phyloP scores from a whole-genome alignment of 2,329 filamentous ascomycete genomes.

The Fusarium sp. region DNA sequence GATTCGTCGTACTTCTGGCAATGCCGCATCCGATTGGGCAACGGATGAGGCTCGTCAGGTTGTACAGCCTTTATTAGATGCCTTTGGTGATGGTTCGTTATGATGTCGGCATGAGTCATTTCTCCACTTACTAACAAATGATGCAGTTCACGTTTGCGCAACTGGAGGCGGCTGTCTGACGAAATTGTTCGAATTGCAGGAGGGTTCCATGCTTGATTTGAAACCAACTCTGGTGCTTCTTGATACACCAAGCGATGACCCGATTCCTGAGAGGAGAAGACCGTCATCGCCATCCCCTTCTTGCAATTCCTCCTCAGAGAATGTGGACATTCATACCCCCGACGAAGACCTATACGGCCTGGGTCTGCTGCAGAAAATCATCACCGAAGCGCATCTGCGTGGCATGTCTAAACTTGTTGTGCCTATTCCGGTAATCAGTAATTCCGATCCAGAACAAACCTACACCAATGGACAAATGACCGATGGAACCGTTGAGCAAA shows the following conservation, averaged over 20 bases:
- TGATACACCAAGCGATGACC: slow-evolving; percentile 66
- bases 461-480: slow-evolving; percentile 51
- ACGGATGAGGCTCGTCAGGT: slow-evolving; percentile 59
- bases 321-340: slow-evolving; percentile 56
- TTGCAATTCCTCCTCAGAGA: slow-evolving; percentile 51
- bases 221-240: slow-evolving; percentile 69
- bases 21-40: slow-evolving; percentile 47
- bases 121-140: slow-evolving; percentile 38
- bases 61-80: slow-evolving; percentile 62
- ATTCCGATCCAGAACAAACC: slow-evolving; percentile 48
- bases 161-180: slow-evolving; percentile 65
- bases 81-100: slow-evolving; percentile 65
- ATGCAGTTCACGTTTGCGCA: slow-evolving; percentile 65
- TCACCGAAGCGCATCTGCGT: slow-evolving; percentile 68
- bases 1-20: slow-evolving; percentile 49
- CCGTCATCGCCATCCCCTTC: slow-evolving; percentile 61
- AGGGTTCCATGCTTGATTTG: slow-evolving; percentile 63
- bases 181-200: slow-evolving; percentile 65
- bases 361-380: slow-evolving; percentile 65
- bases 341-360: slow-evolving; percentile 67
- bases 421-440: slow-evolving; percentile 65
- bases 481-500: slow-evolving; percentile 55
- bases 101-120: slow-evolving; percentile 12
- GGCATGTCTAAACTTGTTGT: slow-evolving; percentile 68
- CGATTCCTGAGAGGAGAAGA: slow-evolving; percentile 51